A percentile compares a stretch with the other conserved stretches of the same genome.
phyloP scores from a whole-genome alignment of 208 protist genomes.

The Leishmania braziliensis region DNA sequence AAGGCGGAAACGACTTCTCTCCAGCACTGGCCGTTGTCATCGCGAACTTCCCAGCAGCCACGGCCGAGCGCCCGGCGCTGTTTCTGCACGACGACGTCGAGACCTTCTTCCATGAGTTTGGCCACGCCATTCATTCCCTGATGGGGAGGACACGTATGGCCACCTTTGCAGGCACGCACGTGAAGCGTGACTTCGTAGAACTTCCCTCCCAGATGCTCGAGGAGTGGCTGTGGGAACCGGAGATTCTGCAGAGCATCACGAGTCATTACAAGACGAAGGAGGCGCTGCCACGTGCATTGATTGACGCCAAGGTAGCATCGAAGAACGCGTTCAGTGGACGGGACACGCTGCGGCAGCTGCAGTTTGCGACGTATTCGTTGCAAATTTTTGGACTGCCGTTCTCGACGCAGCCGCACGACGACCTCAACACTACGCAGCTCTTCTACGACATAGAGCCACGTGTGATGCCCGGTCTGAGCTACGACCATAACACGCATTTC shows the following conservation, averaged over 20 bases:
- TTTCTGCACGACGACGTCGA: constrained; percentile 83
- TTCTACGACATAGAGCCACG: constrained; percentile 57
- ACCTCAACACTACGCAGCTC: constrained; percentile 62
- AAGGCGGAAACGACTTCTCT: constrained; percentile 64
- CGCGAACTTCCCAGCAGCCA: constrained; percentile 77
- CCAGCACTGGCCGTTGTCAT: constrained; percentile 78
- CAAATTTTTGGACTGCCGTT: constrained; percentile 74
- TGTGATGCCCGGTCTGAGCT: constrained; percentile 66
- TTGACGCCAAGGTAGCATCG: constrained; percentile 80
- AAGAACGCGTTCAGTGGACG: constrained; percentile 74
- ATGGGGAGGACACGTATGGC: constrained; percentile 81
- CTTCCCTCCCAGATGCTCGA: constrained; percentile 90
- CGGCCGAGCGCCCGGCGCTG: constrained; percentile 67
- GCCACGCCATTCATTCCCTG: constrained; percentile 84
- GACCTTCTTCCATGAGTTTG: constrained; percentile 93
- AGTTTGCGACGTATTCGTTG: constrained; percentile 83
- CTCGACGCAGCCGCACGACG: constrained; percentile 41
- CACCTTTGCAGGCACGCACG: constrained; percentile 71
- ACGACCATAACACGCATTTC: constrained; percentile 66
- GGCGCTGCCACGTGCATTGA: constrained; percentile 61
- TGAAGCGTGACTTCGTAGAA: constrained; percentile 92
- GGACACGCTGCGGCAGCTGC: constrained; percentile 74
- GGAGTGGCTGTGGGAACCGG: constrained; percentile 89
- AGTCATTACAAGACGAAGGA: constrained; percentile 85
- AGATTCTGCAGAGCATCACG: constrained; percentile 79